Base-by-base conservation (phyloP, 2,329 filamentous ascomycete genomes). In the Eurotiales sp. region DNA sequence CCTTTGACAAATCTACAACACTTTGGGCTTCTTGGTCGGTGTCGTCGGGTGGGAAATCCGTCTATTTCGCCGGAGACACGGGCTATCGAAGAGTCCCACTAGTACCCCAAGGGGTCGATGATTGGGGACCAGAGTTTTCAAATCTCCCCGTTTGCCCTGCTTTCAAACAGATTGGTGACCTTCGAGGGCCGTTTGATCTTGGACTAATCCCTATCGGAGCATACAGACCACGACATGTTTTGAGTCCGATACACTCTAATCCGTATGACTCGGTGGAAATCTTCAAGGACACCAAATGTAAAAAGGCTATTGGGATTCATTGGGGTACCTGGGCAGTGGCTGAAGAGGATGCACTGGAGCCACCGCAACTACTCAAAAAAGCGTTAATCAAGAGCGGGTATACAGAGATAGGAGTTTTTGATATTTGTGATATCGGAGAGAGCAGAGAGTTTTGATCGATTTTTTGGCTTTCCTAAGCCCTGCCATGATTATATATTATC, bases 201-300 rank as follows among this genome's bases (percentile, higher is more conserved):
- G 90, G 90, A 1, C 72, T 95, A 46, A 90, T 95, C 58, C 90
- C 90, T 40, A 95, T 95, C 58, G 90, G 90, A 53, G 90, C 89
- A 1, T 95, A 95, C 71, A 76, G 80, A 55, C 61, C 60, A 37
- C 54, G 60, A 14, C 75, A 65, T 59, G 68, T 90, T 57, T 89
- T 91, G 73, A 87, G 82, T 29, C 75, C 81, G 19, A 82, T 93
- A 79, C 90, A 95, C 67, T 86, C 87, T 14, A 86, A 90, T 65
- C 90, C 90, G 0, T 84, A 81, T 58, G 90, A 95, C 64, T 80
- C 84, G 0, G 89, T 92, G 36, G 89, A 92, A 64, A 93, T 95
- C 61, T 93, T 93, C 67, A 68, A 75, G 4, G 90, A 95, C 61
- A 91, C 87, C 1, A 78, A 76, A 58, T 95, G 89, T 71, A 75